Evolutionary conservation across 2,329 filamentous ascomycete genomes (phyloP), one percentile per base, ranked within the genome.

Genomic region (Penicillium sp.): DNA sequence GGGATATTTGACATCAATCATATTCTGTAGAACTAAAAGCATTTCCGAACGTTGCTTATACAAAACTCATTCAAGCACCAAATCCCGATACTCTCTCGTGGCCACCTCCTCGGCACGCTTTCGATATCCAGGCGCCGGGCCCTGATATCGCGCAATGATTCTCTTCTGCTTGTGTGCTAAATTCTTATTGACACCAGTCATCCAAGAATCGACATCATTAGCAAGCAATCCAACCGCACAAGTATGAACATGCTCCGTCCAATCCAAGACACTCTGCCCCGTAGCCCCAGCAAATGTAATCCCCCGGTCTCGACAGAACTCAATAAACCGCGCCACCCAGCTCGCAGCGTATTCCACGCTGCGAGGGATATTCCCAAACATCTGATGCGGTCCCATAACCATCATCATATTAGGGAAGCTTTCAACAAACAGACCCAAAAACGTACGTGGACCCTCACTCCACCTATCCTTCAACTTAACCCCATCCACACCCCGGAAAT

Each of bases 141-240:
- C 81, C 31, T 74, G 74, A 57, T 83, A 83, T 46, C 81, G 69
- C 4, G 77, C 76, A 61, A 83, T 73, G 9, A 71, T 77, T 46
- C 80, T 71, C 59, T 75, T 76, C 62, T 77, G 73, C 70, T 82
- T 82, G 38, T 75, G 70, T 17, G 71, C 69, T 40, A 83, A 64
- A 57, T 83, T 82, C 61, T 74, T 81, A 61, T 84, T 84, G 2
- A 84, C 78, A 0, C 81, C 82, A 2, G 81, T 84, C 80, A 83
- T 82, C 82, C 81, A 84, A 1, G 75, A 78, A 59, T 84, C 81
- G 0, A 82, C 78, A 59, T 82, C 75, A 57, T 79, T 80, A 0
- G 75, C 72, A 27, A 84, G 62, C 10, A 79, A 57, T 0, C 81
- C 81, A 37, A 77, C 67, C 0, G 76, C 75, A 51, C 78, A 80